Base-by-base conservation (phyloP, 176 grass and related monocot species). In the Bolboschoenus planiculmis region DNA sequence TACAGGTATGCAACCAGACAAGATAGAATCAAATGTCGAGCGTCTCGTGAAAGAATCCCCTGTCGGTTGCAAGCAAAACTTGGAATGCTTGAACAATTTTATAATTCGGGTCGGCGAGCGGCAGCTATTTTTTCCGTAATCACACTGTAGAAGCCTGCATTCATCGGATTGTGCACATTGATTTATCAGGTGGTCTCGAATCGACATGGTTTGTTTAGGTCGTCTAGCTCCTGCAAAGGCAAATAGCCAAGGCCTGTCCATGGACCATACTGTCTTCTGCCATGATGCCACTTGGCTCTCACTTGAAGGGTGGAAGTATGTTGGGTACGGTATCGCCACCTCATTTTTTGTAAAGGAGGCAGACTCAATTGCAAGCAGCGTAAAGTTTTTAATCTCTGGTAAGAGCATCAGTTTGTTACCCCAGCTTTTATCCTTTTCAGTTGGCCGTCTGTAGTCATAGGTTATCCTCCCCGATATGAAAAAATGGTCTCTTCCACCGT, bases 251-350 rank as follows among this genome's bases (percentile, higher is more conserved):
- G 86, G 90, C 9, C 90, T 79, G 3, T 24, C 20, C 4, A 74
- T 56, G 20, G 15, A 27, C 10, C 86, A 54, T 9, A 79, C 87
- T 9, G 21, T 63, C 11, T 59, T 79, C 74, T 95, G 93, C 88
- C 93, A 92, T 15, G 66, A 78, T 0, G 20, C 10, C n/a, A 92
- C 88, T 56, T 92, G 79, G 34, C 42, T 15, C 35, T 85, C 72
- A 2, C 76, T 85, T 4, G 85, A 85, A 0, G 93, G 93, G 84
- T 92, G 93, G 75, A 95, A 92, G 83, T 92, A 90, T 43, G 82
- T 90, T 2, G 90, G 93, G 65, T 95, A 95, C 1, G 93, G 93
- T 18, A 95, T 81, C 11, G 79, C 93, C 51, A 86, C 74, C 82
- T 92, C 90, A 0, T 84, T 89, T 10, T 57, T 81, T 10, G 35